Evolutionary conservation across 768 basidiomycete species (phyloP), one percentile per base, ranked within the genome.

Genomic region (Pleurotus cornucopiae): DNA sequence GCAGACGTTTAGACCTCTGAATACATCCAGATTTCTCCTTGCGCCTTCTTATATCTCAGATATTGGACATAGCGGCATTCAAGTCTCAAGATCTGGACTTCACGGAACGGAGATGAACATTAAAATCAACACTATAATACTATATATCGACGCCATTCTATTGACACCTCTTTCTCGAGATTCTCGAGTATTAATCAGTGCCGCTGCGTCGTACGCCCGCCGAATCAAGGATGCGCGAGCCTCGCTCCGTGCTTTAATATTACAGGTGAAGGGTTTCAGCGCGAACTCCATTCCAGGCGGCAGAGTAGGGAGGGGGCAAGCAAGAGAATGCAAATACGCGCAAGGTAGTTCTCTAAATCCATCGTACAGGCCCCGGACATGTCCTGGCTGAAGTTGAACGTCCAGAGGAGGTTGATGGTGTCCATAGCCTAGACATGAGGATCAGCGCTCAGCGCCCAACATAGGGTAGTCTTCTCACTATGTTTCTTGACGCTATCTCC

Each of bases 361-460:
- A 43, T 43, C 6, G 14, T 20, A 20, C 41, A 14, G 12, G 41
- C 16, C 12, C 41, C 12, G 13, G 14, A 16, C n/a, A 0, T 14
- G 20, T 43, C 14, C 13, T 20, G 1, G 41, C n/a, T n/a, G 13
- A 67, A 71, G 34, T 64, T 57, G 61, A 69, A 69, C 6, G 65
- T 63, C 69, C 69, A 71, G 3, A 71, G 14, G 6, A 71, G 62
- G 45, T 62, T 65, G 62, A 66, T 67, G 9, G 55, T 58, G 46
- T 64, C 63, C 20, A 71, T 55, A 26, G 56, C 49, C 66, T 67
- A 52, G 18, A 2, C 9, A 12, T 5, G 46, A 13, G 11, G 18
- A 41, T 39, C 18, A 53, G 5, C 30, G 2, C n/a, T 39, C 26
- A n/a, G 30, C 30, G 12, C 23, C 49, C 34, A 20, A 20, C 20